A percentile compares a stretch with the other conserved stretches of the same genome.
Evolutionary conservation across 2,329 filamentous ascomycete species (phyloP).

Genomic region (Paraphaeosphaeria minitans): DNA sequence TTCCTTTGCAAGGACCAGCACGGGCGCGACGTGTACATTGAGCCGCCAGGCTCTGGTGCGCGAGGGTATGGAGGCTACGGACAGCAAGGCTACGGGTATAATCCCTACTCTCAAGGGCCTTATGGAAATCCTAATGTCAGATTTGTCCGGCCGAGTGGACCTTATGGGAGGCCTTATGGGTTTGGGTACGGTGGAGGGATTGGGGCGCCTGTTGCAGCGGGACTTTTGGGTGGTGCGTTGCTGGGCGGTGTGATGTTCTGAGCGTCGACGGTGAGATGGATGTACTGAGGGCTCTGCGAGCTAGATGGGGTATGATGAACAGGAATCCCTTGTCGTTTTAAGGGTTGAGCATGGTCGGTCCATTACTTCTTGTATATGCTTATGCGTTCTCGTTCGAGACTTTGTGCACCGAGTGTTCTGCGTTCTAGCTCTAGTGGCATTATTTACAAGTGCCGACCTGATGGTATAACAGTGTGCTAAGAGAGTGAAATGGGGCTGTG

Average conservation of each 20-base stretch:
- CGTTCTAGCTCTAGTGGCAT: too few species aligned
- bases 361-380: too few species aligned
- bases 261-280: background rate
- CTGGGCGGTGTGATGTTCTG: slow-evolving; percentile 40
- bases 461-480: too few species aligned
- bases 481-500: too few species aligned
- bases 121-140: slow-evolving; percentile 57
- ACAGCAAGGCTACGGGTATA: slow-evolving; percentile 47
- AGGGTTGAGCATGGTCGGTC: too few species aligned
- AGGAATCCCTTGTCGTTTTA: too few species aligned
- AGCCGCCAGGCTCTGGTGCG: slow-evolving; percentile 53
- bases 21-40: slow-evolving; percentile 63
- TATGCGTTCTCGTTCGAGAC: too few species aligned
- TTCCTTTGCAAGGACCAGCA: slow-evolving; percentile 59
- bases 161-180: slow-evolving; percentile 51
- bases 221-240: slow-evolving; percentile 41
- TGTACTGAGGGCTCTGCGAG: background rate
- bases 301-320: background rate
- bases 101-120: slow-evolving; percentile 52
- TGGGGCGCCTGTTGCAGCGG: slow-evolving; percentile 43
- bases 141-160: slow-evolving; percentile 55
- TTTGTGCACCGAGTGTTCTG: too few species aligned
- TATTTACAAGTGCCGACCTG: too few species aligned
- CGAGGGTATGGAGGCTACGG: slow-evolving; percentile 5
- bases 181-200: slow-evolving; percentile 47